These are phyloP conservation scores for Botryobasidium botryosum DNA, from an alignment of 768 basidiomycete genomes.

Conservation along the genomic window DNA sequence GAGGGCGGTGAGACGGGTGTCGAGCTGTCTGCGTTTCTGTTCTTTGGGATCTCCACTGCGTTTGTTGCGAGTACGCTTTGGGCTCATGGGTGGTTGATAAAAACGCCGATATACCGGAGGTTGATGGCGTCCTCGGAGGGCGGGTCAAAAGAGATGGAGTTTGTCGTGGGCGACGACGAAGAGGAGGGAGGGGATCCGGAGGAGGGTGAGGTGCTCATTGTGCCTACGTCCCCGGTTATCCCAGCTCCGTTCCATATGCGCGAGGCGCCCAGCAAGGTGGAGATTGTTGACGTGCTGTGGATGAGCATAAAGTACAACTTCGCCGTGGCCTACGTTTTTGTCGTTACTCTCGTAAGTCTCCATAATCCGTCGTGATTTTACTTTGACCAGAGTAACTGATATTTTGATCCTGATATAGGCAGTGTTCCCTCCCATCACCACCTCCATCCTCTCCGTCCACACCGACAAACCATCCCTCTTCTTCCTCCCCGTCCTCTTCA, in stretches of 20 bases:
- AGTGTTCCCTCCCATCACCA: conserved; percentile 75
- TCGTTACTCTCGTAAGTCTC: conserved; percentile 55
- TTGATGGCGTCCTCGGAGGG: no score
- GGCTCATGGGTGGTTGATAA: conserved; percentile 40
- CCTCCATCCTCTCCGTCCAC: conserved; percentile 52
- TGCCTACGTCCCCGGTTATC: conserved; percentile 2
- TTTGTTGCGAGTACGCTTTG: conserved; percentile 41
- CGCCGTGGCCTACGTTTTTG: conserved; percentile 58
- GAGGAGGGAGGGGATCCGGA: conserved; percentile 4
- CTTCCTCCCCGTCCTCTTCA: conserved; percentile 72
- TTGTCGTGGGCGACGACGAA: no score
- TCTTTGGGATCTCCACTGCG: conserved; percentile 51
- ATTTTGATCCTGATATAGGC: conserved; percentile 29
- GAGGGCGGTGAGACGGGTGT: no score
- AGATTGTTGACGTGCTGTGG: no score
- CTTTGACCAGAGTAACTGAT: not conserved
- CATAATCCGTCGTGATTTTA: conserved; percentile 6
- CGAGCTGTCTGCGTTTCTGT: conserved; percentile 45
- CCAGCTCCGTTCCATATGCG: conserved; percentile 17
- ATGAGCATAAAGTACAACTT: conserved; percentile 53
- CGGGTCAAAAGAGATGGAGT: no score
- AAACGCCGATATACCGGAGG: conserved; percentile 44
- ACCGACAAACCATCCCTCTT: conserved; percentile 22
- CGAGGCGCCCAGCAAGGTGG: conserved; percentile 17
- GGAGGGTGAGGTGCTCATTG: conserved; percentile 1